Percentiles rank a stretch among this genome's conserved stretches.
These are phyloP conservation scores for Austroboletus eburneus DNA, from an alignment of 768 basidiomycete species.

Conservation along the genomic window DNA sequence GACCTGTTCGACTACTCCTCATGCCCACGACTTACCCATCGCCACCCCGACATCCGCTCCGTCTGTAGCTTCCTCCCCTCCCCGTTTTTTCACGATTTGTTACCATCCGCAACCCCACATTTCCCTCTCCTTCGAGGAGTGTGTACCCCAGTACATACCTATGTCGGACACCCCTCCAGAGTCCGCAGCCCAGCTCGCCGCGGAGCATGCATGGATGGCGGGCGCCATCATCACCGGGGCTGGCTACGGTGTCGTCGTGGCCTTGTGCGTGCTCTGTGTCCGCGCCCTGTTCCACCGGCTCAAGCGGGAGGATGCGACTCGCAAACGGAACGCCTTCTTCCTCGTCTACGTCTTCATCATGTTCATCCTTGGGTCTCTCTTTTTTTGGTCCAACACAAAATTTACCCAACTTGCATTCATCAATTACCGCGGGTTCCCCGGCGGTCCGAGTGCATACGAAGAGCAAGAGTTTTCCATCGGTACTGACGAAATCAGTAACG, in stretches of 20 bases:
- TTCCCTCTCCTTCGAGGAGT: no score
- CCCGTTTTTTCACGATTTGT: no score
- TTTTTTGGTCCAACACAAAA: slow-evolving; percentile 23
- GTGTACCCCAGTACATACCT: no score
- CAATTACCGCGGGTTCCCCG: slow-evolving; percentile 23
- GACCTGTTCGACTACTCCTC: no score
- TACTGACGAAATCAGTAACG: slow-evolving; percentile 22
- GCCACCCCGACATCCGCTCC: no score
- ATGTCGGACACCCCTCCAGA: slow-evolving; percentile 20
- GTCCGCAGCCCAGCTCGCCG: slow-evolving; percentile 12
- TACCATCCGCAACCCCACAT: no score
- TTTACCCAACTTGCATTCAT: slow-evolving; percentile 31
- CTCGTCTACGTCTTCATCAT: slow-evolving; percentile 21
- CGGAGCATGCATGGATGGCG: slow-evolving; percentile 28
- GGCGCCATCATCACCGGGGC: slow-evolving; percentile 24
- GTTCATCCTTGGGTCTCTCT: slow-evolving; percentile 24
- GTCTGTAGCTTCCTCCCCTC: no score
- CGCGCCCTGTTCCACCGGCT: slow-evolving; percentile 15
- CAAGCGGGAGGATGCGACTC: slow-evolving; percentile 11
- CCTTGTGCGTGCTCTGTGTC: slow-evolving; percentile 24
- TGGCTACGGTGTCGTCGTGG: slow-evolving; percentile 25
- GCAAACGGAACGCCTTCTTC: slow-evolving; percentile 17
- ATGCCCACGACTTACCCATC: no score
- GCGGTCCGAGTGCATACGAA: slow-evolving; percentile 23
- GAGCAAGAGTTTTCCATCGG: slow-evolving; percentile 27